These are phyloP conservation scores for Arxiozyma bovina DNA, from an alignment of 1,139 yeast genomes.

Conservation along the genomic window DNA sequence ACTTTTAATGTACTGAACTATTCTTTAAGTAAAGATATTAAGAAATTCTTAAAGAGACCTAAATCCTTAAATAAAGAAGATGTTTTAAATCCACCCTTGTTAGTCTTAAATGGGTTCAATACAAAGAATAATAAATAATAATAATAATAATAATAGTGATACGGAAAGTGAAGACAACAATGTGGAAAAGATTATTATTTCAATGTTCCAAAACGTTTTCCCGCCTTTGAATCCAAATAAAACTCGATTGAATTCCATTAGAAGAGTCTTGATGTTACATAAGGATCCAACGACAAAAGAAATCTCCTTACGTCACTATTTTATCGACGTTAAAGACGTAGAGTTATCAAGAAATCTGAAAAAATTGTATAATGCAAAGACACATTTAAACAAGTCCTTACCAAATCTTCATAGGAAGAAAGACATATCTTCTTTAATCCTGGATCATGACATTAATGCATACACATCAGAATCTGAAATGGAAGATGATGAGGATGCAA, in stretches of 20 bases:
- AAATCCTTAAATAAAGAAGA: constrained; percentile 62
- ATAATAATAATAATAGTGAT: constrained; percentile 29
- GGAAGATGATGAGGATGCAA: constrained; percentile 82
- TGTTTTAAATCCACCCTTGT: constrained; percentile 70
- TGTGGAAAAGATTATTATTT: constrained; percentile 67
- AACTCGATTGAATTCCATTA: constrained; percentile 65
- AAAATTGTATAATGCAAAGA: constrained; percentile 61
- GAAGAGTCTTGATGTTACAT: constrained; percentile 76
- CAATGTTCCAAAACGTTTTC: constrained; percentile 90
- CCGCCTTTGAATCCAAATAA: constrained; percentile 83
- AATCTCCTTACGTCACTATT: constrained; percentile 83
- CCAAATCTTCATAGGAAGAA: constrained; percentile 63
- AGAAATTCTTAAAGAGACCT: constrained; percentile 57
- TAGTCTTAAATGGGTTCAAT: constrained; percentile 83
- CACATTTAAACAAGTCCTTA: constrained; percentile 50
- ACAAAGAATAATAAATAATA: constrained; percentile 20
- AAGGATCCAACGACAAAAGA: constrained; percentile 60
- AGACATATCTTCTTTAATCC: constrained; percentile 75
- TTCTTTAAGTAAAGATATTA: constrained; percentile 78
- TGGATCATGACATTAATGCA: constrained; percentile 69
- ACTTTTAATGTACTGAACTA: constrained; percentile 72
- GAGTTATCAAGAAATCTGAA: constrained; percentile 77
- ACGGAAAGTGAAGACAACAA: constrained; percentile 35
- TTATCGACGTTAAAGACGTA: constrained; percentile 78
- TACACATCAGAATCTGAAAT: constrained; percentile 88